Conservation (phyloP, 805 yeast genomes). For the Nakazawaea ernobii region DNA sequence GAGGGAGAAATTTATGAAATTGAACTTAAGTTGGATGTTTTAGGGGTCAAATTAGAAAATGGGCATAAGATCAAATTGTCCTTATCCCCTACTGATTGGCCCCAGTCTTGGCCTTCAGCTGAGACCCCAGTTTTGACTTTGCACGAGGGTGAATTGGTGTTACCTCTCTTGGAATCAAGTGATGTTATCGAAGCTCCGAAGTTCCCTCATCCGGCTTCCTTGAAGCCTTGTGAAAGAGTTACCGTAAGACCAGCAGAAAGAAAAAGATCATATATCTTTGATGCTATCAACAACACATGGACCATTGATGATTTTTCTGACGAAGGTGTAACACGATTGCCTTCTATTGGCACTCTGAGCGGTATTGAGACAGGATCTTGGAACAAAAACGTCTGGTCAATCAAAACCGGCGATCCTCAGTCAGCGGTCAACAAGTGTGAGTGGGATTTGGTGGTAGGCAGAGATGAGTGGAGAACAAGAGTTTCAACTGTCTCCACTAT, state of each 20-base stretch:
- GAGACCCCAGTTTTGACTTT: slow-evolving; percentile 32
- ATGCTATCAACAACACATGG: slow-evolving; percentile 30
- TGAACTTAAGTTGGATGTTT: slow-evolving; percentile 30
- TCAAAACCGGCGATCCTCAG: slow-evolving; percentile 31
- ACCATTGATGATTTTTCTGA: slow-evolving; percentile 28
- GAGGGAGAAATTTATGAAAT: slow-evolving; percentile 29
- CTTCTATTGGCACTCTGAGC: slow-evolving; percentile 24
- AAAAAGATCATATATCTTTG: slow-evolving; percentile 21
- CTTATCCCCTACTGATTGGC: slow-evolving; percentile 42
- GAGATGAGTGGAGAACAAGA: slow-evolving; percentile 33
- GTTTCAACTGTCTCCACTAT: slow-evolving; percentile 26
- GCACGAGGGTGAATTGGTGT: slow-evolving; percentile 22
- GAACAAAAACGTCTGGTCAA: slow-evolving; percentile 33
- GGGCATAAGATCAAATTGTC: slow-evolving; percentile 36
- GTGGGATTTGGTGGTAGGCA: slow-evolving; percentile 37
- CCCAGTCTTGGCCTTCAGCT: slow-evolving; percentile 40
- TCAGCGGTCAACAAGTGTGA: slow-evolving; percentile 32
- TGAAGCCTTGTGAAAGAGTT: slow-evolving; percentile 22
- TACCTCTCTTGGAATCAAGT: slow-evolving; percentile 23
- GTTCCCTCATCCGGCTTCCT: slow-evolving; percentile 25
- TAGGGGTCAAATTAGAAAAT: slow-evolving; percentile 28
- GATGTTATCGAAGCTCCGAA: slow-evolving; percentile 16
- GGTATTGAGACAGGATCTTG: slow-evolving; percentile 35
- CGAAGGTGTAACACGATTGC: slow-evolving; percentile 29
- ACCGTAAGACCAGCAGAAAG: slow-evolving; percentile 20